Conservation (phyloP, 2,329 filamentous ascomycete genomes). For the Leptographium lundbergii region DNA sequence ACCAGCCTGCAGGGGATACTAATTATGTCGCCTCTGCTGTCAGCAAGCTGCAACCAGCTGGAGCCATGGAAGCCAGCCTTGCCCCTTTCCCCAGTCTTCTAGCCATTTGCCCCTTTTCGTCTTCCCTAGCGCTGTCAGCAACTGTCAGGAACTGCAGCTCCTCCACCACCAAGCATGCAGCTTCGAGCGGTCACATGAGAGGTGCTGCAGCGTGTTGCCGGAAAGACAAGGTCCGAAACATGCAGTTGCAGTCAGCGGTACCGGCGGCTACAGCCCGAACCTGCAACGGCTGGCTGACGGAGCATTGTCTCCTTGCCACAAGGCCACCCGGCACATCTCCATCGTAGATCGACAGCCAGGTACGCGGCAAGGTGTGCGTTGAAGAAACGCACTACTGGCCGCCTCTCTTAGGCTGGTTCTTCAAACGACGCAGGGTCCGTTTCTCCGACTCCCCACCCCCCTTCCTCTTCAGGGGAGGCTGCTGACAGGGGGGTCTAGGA, state of each 20-base stretch:
- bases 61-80: neutral
- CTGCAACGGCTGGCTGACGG: neutral
- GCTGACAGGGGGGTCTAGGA: neutral
- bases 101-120: neutral
- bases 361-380: neutral
- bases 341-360: neutral
- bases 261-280: neutral
- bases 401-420: neutral
- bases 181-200: neutral
- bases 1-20: neutral
- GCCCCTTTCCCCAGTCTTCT: too few species aligned
- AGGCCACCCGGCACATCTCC: neutral
- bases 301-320: neutral
- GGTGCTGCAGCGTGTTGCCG: neutral
- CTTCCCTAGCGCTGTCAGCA: neutral
- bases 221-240: neutral
- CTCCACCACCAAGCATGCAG: neutral
- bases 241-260: neutral
- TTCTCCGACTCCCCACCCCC: too few species aligned
- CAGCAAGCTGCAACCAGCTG: too few species aligned
- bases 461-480: too few species aligned
- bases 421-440: neutral
- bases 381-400: neutral
- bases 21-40: too few species aligned
- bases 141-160: neutral